A percentile compares a stretch with the other conserved stretches of the same genome.
These are phyloP conservation scores for Fereydounia khargensis DNA, from an alignment of 1,284 basidiomycete genomes.

Conservation along the genomic window DNA sequence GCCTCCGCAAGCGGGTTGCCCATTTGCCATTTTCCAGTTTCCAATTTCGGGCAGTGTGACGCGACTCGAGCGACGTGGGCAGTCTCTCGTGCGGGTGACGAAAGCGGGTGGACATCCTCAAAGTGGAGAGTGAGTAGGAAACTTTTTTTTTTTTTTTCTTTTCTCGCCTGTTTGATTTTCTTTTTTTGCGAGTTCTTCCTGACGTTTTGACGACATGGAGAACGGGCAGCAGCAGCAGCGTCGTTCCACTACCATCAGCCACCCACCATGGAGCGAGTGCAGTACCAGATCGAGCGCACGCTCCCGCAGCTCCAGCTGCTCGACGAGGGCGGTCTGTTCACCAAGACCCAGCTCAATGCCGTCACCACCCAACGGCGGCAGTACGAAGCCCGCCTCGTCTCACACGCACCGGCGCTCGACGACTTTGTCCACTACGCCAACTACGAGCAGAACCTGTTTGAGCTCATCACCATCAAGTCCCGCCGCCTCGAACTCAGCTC, in stretches of 20 bases:
- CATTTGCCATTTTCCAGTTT: no score
- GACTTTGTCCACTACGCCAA: conserved; percentile 89
- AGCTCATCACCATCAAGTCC: conserved; percentile 32
- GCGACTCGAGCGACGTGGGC: no score
- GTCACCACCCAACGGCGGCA: conserved; percentile 81
- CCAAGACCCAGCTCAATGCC: conserved; percentile 68
- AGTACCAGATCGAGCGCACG: conserved; percentile 93
- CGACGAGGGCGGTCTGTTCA: conserved; percentile 81
- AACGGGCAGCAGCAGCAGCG: neutral
- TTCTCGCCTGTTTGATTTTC: neutral
- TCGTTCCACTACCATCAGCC: neutral
- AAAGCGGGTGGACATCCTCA: neutral
- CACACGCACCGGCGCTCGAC: conserved; percentile 76
- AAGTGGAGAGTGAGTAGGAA: neutral
- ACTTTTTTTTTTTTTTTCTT: neutral
- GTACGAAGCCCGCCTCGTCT: conserved; percentile 79
- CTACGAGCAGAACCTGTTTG: conserved; percentile 72
- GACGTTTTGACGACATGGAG: neutral
- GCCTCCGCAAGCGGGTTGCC: no score
- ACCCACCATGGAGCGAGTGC: conserved; percentile 78
- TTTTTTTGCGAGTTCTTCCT: neutral
- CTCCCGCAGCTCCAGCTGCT: conserved; percentile 94
- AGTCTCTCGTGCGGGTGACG: no score
- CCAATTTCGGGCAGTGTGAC: no score
- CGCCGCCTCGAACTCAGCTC: conserved; percentile 27